Conservation (phyloP, 2,329 filamentous ascomycete genomes). For the Tolypocladium amazonense region DNA sequence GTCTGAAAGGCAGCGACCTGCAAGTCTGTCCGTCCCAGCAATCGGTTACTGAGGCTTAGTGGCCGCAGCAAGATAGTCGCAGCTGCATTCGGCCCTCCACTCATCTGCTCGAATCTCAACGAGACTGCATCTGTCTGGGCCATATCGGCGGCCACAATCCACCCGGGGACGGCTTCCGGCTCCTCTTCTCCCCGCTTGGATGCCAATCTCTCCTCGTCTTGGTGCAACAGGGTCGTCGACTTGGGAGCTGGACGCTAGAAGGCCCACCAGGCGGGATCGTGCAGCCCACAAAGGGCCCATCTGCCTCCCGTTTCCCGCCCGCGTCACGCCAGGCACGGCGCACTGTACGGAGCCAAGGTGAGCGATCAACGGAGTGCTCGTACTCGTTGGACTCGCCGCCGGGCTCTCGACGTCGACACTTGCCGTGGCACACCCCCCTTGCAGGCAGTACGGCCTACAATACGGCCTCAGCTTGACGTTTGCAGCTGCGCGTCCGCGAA, state of each 20-base stretch:
- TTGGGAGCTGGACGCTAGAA: background rate
- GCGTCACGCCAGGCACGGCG: background rate
- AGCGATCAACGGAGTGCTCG: background rate
- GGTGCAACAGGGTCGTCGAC: background rate
- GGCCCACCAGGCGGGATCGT: background rate
- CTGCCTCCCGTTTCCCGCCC: background rate
- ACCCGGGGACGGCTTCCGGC: background rate
- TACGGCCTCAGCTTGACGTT: background rate
- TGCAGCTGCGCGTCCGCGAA: background rate
- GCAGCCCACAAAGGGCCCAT: background rate
- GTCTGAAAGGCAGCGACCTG: background rate
- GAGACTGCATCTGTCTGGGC: background rate
- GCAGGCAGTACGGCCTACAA: background rate
- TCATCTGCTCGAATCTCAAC: background rate
- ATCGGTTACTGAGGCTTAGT: background rate
- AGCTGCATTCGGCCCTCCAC: background rate
- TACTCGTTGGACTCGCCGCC: background rate
- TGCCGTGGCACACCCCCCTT: background rate
- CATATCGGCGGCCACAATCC: background rate
- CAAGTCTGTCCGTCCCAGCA: background rate
- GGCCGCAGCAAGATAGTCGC: background rate
- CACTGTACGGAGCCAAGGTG: background rate
- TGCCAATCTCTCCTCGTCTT: background rate
- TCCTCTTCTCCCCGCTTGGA: background rate
- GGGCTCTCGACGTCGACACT: background rate